Conservation (phyloP, 345 rosid genomes). For the Lepidium sativum region DNA sequence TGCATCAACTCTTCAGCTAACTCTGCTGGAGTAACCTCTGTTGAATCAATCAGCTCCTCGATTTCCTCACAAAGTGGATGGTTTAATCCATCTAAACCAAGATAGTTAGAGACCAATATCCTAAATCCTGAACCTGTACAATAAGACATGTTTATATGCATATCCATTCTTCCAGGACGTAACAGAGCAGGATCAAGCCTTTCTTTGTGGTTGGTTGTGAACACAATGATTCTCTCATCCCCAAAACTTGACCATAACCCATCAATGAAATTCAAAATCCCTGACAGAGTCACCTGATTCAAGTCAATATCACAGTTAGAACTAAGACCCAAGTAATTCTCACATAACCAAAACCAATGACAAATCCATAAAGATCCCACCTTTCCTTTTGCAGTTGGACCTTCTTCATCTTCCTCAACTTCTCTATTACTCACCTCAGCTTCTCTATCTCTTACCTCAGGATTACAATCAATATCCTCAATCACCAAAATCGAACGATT, state of each 20-base stretch:
- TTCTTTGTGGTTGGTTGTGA: slow-evolving; percentile 29
- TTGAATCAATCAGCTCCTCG: slow-evolving; percentile 22
- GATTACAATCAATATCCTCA: slow-evolving; percentile 51
- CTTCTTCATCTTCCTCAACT: not conserved
- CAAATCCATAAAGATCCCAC: not conserved
- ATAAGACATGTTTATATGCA: slow-evolving; percentile 39
- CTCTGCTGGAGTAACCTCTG: slow-evolving; percentile 40
- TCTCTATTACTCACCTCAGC: slow-evolving; percentile 16
- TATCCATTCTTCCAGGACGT: slow-evolving; percentile 38
- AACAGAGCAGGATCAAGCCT: slow-evolving; percentile 28
- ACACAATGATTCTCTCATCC: slow-evolving; percentile 31
- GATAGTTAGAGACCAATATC: slow-evolving; percentile 35
- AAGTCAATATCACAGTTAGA: not conserved
- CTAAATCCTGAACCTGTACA: slow-evolving; percentile 37
- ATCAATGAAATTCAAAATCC: slow-evolving; percentile 30
- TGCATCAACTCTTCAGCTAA: slow-evolving; percentile 47
- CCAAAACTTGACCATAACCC: slow-evolving; percentile 36
- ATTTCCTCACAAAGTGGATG: slow-evolving; percentile 27
- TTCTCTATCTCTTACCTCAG: slow-evolving; percentile 22
- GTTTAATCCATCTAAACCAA: slow-evolving; percentile 18
- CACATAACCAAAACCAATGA: not conserved
- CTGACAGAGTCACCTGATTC: slow-evolving; percentile 25
- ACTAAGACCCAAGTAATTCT: not conserved
- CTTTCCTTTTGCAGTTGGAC: not conserved
- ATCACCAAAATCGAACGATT: slow-evolving; percentile 47